Evolutionary conservation across 163 green algal species (phyloP).

Genomic region (Scenedesmus sp.): DNA sequence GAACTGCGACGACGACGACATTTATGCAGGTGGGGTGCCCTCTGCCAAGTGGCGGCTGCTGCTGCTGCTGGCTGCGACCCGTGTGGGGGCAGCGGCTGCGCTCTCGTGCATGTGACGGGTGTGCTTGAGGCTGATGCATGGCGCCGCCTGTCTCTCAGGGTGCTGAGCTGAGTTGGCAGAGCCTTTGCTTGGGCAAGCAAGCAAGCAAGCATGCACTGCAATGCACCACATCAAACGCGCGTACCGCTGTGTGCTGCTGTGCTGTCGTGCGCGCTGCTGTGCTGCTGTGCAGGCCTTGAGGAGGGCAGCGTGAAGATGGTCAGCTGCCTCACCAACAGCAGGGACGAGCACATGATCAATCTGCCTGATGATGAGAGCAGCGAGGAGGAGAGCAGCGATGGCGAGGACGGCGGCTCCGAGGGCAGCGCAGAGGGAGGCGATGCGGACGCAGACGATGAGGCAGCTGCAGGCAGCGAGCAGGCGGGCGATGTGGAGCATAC

Average conservation of each 20-base stretch:
- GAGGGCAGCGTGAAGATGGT: conserved; percentile 69
- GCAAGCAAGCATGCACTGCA: not conserved
- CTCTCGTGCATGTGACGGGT: not conserved
- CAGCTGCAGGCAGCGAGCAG: not conserved
- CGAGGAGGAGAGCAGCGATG: conserved; percentile 28
- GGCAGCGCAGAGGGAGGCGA: conserved; percentile 21
- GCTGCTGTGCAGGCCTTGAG: conserved; percentile 36
- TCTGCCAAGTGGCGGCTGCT: not conserved
- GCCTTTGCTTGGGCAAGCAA: too few species aligned
- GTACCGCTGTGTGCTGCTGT: not conserved
- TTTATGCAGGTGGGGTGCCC: not conserved
- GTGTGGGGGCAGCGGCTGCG: too few species aligned
- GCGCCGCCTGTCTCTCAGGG: too few species aligned
- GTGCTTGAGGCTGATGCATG: too few species aligned
- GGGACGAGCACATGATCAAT: conserved; percentile 75
- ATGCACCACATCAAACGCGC: not conserved
- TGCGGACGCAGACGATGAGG: conserved; percentile 12
- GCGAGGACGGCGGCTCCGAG: not conserved
- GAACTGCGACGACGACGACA: conserved; percentile 47
- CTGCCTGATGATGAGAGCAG: not conserved
- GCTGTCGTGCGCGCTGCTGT: not conserved
- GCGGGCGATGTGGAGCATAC: not conserved
- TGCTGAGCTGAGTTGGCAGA: too few species aligned
- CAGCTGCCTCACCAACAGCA: conserved; percentile 72
- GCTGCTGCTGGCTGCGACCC: conserved; percentile 5